Evolutionary conservation across 2,329 filamentous ascomycete species (phyloP), one percentile per base, ranked within the genome.

Genomic region (Xylariaceae sp.): DNA sequence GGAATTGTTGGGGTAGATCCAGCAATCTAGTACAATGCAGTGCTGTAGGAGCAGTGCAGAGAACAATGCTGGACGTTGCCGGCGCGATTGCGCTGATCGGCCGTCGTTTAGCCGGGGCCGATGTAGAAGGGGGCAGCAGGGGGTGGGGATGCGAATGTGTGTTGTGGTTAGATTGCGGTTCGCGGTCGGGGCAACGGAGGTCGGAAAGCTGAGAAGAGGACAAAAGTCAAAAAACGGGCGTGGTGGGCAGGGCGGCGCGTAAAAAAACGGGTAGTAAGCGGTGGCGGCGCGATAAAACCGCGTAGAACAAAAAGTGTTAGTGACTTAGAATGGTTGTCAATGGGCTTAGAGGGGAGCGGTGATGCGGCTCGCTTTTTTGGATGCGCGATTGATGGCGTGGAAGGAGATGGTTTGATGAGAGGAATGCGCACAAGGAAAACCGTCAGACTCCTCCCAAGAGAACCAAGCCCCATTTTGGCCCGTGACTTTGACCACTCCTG

Each of bases 301-400:
- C 77, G 78, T 79, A 72, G 74, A 76, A 74, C 72, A 71, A 72
- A 73, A 74, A 72, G 73, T 75, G 71, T 74, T 72, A 72, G 72
- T 70, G 70, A 75, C 73, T 76, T 71, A 70, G 72, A 78, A 81
- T 81, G 78, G 74, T 70, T 73, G 72, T 77, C 72, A 79, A 82
- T 82, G 78, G 71, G 76, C 77, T 76, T 75, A 74, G 74, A 76
- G 75, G 76, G 72, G 77, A 76, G 78, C 74, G 76, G 77, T 75
- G 79, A 80, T 80, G 65, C 65, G 66, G 66, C 65, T 68, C 65
- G 63, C 77, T 80, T 80, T 80, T 77, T 72, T 67, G 63, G 78
- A 81, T 82, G 79, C 79, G 79, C 78, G 79, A 71, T 73, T 71
- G 73, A 72, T 74, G 73, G 73, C 72, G 72, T 69, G 67, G 65